phyloP scores from a whole-genome alignment of 176 grass and related monocot genomes.

The Raddia guianensis region DNA sequence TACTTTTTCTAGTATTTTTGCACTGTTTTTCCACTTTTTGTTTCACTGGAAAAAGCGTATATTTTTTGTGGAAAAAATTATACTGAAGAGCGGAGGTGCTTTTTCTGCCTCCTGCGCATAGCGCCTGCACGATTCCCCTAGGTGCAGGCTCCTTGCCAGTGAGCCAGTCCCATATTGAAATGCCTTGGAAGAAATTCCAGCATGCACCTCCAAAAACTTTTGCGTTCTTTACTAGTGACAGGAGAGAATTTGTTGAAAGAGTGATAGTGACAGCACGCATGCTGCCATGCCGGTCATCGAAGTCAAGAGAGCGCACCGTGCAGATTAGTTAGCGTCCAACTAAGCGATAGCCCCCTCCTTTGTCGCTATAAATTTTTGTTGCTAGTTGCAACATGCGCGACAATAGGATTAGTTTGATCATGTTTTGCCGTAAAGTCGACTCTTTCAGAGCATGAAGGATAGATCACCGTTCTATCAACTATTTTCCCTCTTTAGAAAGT shows the following conservation, averaged over 20 bases:
- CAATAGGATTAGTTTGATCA: not conserved
- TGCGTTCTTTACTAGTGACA: not conserved
- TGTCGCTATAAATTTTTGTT: not conserved
- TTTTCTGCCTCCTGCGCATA: too few species aligned
- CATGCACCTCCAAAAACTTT: not conserved
- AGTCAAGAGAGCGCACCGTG: slow-evolving; percentile 7
- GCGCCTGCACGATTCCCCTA: too few species aligned
- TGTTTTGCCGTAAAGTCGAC: not conserved
- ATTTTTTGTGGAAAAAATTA: too few species aligned
- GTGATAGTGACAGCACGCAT: not conserved
- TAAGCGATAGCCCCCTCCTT: not conserved
- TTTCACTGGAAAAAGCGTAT: too few species aligned
- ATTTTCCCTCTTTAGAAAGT: too few species aligned
- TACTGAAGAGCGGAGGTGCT: too few species aligned
- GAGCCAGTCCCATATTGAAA: too few species aligned
- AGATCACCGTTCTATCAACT: too few species aligned
- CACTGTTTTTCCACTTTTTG: too few species aligned
- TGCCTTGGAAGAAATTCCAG: not conserved
- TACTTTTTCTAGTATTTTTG: too few species aligned
- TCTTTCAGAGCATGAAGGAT: not conserved
- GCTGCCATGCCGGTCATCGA: not conserved
- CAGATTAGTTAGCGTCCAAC: not conserved
- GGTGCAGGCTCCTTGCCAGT: too few species aligned
- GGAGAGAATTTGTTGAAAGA: not conserved
- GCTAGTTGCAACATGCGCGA: not conserved